phyloP scores from a whole-genome alignment of 1,284 basidiomycete species.

The Coniferiporia weirii region DNA sequence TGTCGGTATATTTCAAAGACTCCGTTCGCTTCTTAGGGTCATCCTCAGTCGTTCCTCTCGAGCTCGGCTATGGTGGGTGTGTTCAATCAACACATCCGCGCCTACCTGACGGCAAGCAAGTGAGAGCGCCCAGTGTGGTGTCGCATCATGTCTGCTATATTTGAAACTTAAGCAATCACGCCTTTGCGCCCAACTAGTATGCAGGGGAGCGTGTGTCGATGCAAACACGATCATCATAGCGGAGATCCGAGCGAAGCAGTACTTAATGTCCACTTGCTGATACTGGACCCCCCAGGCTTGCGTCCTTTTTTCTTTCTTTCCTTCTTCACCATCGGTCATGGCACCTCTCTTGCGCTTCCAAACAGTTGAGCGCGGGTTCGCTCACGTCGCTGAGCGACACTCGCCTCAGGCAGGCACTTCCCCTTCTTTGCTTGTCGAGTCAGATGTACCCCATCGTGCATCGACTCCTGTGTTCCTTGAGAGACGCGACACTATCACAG shows the following conservation, averaged over 20 bases:
- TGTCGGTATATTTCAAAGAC: too few relatives aligned
- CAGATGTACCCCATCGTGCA: neutral
- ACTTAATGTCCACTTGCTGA: neutral
- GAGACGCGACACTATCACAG: constrained; percentile 17
- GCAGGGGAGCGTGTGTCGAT: neutral
- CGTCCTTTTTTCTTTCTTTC: constrained; percentile 2
- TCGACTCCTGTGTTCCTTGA: constrained; percentile 15
- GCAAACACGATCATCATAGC: neutral
- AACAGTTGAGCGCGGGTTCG: constrained; percentile 22
- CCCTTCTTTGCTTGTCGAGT: constrained; percentile 9
- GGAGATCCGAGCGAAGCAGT: neutral
- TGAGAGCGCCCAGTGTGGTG: too few relatives aligned
- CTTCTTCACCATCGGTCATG: constrained; percentile 4
- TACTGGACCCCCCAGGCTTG: neutral
- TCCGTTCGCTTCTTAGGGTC: too few relatives aligned
- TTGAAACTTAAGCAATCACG: neutral
- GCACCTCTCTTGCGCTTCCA: constrained; percentile 14
- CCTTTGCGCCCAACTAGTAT: neutral
- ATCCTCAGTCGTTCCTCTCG: too few relatives aligned
- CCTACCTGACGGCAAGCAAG: too few relatives aligned
- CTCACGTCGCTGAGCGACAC: constrained; percentile 22
- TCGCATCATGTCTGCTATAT: neutral
- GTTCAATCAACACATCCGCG: too few relatives aligned
- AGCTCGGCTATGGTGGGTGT: too few relatives aligned
- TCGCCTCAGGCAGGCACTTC: constrained; percentile 20